Evolutionary conservation across 345 rosid genomes (phyloP), one percentile per base, ranked within the genome.

Genomic region (Mercurialis annua): DNA sequence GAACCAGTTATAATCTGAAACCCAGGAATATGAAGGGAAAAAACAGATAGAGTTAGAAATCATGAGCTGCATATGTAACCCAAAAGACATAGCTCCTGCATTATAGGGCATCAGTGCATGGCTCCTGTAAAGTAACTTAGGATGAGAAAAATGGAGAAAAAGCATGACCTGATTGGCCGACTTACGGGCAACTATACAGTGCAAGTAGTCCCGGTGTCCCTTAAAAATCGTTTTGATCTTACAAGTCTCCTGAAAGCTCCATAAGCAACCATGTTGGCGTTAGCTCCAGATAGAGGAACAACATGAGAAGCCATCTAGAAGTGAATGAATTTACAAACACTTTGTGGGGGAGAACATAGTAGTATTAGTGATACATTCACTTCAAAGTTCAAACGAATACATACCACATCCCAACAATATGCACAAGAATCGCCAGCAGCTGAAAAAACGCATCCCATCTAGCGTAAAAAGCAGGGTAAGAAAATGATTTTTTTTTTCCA

Each of bases 361-460:
- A 30, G 70, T 4, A 53, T 61, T 33, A 71, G 36, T 3, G 44
- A 71, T 1, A 64, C 57, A 68, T 68, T 76, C 71, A 69, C 65
- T 71, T 73, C 62, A 70, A 77, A 69, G 63, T 71, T 73, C 62
- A 70, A 77, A 61, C 44, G 71, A 64, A 77, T 71, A 76, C 92
- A 73, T 92, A 90, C 98, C 98, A 89, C 77, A 77, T 94, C 99
- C 97, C 97, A 94, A 76, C 97, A 89, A 82, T 94, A 91, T 10
- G 95, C 97, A 66, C 83, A 83, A 75, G 95, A 94, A 79, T 91
- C 97, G 75, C 99, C 99, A 24, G 89, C 88, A 44, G 95, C 99
- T 0, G 99, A 85, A 71, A 80, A 91, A 64, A 94, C 77, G 68
- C 90, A 81, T 69, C 90, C 96, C 50, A 79, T 76, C 99, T 94